These are phyloP conservation scores for Phialophora chinensis DNA, from an alignment of 2,329 filamentous ascomycete species.

Conservation along the genomic window DNA sequence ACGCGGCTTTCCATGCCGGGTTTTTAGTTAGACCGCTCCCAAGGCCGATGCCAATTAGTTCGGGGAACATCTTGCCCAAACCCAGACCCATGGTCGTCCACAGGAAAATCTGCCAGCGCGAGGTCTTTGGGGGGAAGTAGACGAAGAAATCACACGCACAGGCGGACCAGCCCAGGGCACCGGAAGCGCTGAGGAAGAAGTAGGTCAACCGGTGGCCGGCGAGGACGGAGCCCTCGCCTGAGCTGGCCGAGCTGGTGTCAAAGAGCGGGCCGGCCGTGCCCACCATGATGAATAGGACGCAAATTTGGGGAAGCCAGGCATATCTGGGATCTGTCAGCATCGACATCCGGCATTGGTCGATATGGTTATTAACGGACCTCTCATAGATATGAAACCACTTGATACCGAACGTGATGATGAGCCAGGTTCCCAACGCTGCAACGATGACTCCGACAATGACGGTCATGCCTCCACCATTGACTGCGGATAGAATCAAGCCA, in stretches of 20 bases:
- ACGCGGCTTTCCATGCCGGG: conserved; percentile 56
- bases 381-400: conserved; percentile 53
- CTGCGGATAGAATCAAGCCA: conserved; percentile 52
- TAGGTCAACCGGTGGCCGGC: conserved; percentile 12
- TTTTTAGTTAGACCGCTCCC: conserved; percentile 62
- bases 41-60: conserved; percentile 67
- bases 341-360: background rate
- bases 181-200: conserved; percentile 23
- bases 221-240: background rate
- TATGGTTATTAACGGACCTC: conserved; percentile 8
- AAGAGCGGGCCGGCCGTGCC: conserved; percentile 20
- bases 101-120: conserved; percentile 60
- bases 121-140: conserved; percentile 64
- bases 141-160: conserved; percentile 55
- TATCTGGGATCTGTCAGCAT: conserved; percentile 38
- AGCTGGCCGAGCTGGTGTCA: conserved; percentile 10
- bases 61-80: conserved; percentile 64
- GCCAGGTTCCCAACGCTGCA: conserved; percentile 44
- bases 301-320: conserved; percentile 44
- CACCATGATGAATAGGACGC: conserved; percentile 23
- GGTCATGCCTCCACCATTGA: conserved; percentile 47
- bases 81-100: conserved; percentile 64
- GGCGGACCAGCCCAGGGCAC: conserved; percentile 22
- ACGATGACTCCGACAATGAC: conserved; percentile 50
- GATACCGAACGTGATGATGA: conserved; percentile 50